phyloP scores from a whole-genome alignment of 1,139 yeast species.

The Candida sanyaensis region DNA sequence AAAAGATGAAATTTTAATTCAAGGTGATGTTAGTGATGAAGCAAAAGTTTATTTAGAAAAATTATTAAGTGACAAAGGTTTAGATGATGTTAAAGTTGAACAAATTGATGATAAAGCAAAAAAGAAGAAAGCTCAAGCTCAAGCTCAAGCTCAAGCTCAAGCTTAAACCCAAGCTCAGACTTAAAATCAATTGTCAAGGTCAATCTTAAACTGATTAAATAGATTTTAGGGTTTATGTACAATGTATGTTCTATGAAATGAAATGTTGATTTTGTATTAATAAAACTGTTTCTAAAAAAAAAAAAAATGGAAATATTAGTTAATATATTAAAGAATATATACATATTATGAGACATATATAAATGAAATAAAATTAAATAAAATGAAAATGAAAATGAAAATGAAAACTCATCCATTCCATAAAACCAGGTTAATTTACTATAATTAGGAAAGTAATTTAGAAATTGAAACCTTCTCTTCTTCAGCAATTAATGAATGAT shows the following conservation, averaged over 20 bases:
- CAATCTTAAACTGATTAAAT: too few relatives aligned
- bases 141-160: too few relatives aligned
- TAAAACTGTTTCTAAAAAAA: too few relatives aligned
- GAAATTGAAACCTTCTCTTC: constrained; percentile 18
- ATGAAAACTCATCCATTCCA: background rate
- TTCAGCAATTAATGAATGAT: background rate
- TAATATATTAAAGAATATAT: background rate
- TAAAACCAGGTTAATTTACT: background rate
- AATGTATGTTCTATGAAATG: too few relatives aligned
- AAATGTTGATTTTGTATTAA: too few relatives aligned
- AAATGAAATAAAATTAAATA: background rate
- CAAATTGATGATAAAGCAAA: constrained; percentile 67
- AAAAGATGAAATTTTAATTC: constrained; percentile 87
- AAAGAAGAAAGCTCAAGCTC: constrained; percentile 16
- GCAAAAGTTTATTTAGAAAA: constrained; percentile 76
- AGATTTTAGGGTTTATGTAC: too few relatives aligned
- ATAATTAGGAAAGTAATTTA: constrained; percentile 11
- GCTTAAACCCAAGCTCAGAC: too few relatives aligned
- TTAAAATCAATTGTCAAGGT: too few relatives aligned
- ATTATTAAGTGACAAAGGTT: constrained; percentile 77
- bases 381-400: too few relatives aligned
- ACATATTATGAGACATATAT: background rate
- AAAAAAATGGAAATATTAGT: too few relatives aligned
- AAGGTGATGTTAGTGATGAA: constrained; percentile 94
- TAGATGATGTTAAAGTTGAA: constrained; percentile 84